Evolutionary conservation across 2,329 filamentous ascomycete genomes (phyloP).

Genomic region (Neonectria sp.): DNA sequence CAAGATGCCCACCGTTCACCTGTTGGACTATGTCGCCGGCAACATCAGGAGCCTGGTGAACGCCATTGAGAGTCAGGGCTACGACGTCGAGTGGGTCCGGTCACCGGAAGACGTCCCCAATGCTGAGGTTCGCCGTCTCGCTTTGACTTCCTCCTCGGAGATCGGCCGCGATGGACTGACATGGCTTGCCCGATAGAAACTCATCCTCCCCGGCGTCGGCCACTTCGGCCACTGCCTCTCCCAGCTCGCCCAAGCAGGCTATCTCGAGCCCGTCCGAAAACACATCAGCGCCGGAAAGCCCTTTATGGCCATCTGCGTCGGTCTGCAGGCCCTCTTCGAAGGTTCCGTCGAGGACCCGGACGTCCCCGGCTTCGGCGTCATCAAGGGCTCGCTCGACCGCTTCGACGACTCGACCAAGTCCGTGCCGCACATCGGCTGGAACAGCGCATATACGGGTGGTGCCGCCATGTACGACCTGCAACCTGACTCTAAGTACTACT

Average conservation of each 20-base stretch:
- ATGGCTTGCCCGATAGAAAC: constrained; percentile 71
- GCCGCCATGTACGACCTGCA: constrained; percentile 81
- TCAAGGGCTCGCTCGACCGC: constrained; percentile 79
- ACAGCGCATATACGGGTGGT: constrained; percentile 80
- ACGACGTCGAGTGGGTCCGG: constrained; percentile 92
- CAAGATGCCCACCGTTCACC: constrained; percentile 82
- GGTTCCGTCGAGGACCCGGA: constrained; percentile 84
- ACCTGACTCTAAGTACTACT: constrained; percentile 95
- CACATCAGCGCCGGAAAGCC: constrained; percentile 95
- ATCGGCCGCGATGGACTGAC: constrained; percentile 23
- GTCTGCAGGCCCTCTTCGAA: constrained; percentile 90
- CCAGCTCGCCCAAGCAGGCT: constrained; percentile 86
- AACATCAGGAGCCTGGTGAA: constrained; percentile 97
- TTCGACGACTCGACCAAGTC: constrained; percentile 87
- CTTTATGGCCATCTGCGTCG: constrained; percentile 98
- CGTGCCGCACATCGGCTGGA: constrained; percentile 99
- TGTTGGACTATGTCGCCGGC: constrained; percentile 92
- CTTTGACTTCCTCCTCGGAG: constrained; percentile 10
- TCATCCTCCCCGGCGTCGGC: constrained; percentile 96
- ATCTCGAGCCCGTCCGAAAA: constrained; percentile 83
- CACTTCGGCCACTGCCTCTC: constrained; percentile 97
- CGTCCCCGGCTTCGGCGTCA: constrained; percentile 81
- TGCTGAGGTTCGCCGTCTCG: constrained; percentile 78
- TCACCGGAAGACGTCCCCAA: constrained; percentile 86
- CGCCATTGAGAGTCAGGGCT: constrained; percentile 96